A percentile compares a stretch with the other conserved stretches of the same genome.
Conservation (phyloP, 371 early-diverging fungal genomes). For the Mortierella sp. region DNA sequence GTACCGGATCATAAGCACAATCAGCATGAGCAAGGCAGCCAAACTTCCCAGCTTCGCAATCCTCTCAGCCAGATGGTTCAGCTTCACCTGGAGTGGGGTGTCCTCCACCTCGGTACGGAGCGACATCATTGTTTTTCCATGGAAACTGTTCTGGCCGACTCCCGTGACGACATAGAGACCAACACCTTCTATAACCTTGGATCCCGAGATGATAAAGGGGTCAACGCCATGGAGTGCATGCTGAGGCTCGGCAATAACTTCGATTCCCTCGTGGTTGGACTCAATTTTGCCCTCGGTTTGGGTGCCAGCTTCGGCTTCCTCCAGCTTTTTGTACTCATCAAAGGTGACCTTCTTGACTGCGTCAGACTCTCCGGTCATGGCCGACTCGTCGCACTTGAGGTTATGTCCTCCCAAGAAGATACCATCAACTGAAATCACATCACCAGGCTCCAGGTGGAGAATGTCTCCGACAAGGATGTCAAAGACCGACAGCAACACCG, state of each 20-base stretch:
- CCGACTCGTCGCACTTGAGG: conserved; percentile 92
- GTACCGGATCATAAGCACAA: conserved; percentile 73
- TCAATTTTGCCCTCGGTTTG: conserved; percentile 41
- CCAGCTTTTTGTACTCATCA: conserved; percentile 39
- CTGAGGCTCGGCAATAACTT: not conserved
- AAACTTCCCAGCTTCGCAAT: conserved; percentile 82
- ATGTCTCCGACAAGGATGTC: conserved; percentile 93
- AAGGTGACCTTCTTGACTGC: conserved; percentile 75
- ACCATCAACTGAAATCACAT: conserved; percentile 93
- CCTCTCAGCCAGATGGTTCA: conserved; percentile 73
- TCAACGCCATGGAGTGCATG: conserved; percentile 60
- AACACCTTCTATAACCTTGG: conserved; percentile 84
- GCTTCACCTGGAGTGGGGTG: conserved; percentile 80
- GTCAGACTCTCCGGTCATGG: conserved; percentile 94
- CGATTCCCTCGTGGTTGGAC: conserved; percentile 22
- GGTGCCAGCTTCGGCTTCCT: conserved; percentile 64
- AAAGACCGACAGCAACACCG: conserved; percentile 89
- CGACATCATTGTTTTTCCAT: conserved; percentile 86
- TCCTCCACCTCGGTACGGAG: conserved; percentile 65
- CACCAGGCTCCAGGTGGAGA: conserved; percentile 93
- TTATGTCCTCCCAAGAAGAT: conserved; percentile 86
- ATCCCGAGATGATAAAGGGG: conserved; percentile 81
- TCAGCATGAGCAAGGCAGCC: conserved; percentile 76
- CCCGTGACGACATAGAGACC: conserved; percentile 76
- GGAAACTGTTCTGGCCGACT: conserved; percentile 79